These are phyloP conservation scores for Eruca vesicaria DNA, from an alignment of 441 rosid genomes.

Conservation along the genomic window DNA sequence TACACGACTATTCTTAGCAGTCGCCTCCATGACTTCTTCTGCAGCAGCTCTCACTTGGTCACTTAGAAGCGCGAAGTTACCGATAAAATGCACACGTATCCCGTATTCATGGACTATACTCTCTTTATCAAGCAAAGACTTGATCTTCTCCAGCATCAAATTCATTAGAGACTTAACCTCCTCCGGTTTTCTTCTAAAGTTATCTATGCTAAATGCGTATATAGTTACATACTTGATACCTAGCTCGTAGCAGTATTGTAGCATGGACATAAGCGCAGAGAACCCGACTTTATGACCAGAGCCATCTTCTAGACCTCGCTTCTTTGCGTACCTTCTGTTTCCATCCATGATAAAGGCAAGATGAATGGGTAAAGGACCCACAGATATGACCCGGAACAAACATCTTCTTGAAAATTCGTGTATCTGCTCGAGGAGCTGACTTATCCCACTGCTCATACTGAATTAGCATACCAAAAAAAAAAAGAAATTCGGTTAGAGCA, in stretches of 20 bases:
- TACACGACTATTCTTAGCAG: constrained; percentile 46
- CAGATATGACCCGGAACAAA: constrained; percentile 46
- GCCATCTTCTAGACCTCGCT: constrained; percentile 46
- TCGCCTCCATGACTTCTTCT: constrained; percentile 66
- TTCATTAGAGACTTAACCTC: constrained; percentile 78
- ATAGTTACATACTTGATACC: constrained; percentile 63
- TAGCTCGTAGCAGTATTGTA: constrained; percentile 69
- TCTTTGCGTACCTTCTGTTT: constrained; percentile 73
- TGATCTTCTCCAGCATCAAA: constrained; percentile 70
- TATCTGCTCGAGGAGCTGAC: constrained; percentile 35
- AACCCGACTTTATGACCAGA: constrained; percentile 74
- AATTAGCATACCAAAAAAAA: too few relatives aligned
- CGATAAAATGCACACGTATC: constrained; percentile 62
- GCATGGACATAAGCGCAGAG: constrained; percentile 50
- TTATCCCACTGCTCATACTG: constrained; percentile 18
- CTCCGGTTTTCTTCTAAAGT: constrained; percentile 63
- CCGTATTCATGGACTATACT: constrained; percentile 61
- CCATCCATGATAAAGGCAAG: constrained; percentile 92
- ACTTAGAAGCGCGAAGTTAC: constrained; percentile 61
- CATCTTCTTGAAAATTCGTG: constrained; percentile 43
- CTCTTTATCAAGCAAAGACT: constrained; percentile 52
- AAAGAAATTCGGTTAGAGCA: too few relatives aligned
- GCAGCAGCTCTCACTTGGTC: constrained; percentile 59
- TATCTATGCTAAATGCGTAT: constrained; percentile 89
- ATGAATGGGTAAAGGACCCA: constrained; percentile 67